These are phyloP conservation scores for Fusarium anthophilum DNA, from an alignment of 2,329 filamentous ascomycete genomes.

Conservation along the genomic window DNA sequence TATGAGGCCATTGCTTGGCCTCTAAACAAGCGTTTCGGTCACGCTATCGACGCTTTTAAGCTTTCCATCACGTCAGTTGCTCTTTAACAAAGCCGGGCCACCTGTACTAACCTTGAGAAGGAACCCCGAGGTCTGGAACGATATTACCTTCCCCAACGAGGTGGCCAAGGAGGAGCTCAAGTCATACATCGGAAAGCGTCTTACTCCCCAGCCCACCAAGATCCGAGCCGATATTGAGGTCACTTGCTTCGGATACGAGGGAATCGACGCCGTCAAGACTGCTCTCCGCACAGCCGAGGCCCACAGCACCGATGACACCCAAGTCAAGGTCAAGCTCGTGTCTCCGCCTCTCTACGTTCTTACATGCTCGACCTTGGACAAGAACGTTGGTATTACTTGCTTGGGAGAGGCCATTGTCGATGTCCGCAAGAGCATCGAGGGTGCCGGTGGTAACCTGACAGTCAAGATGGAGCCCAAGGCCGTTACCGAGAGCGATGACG, in stretches of 20 bases:
- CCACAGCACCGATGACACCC: constrained; percentile 88
- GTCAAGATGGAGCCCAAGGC: constrained; percentile 99
- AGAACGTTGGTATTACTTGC: constrained; percentile 82
- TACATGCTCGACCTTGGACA: constrained; percentile 95
- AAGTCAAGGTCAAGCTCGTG: constrained; percentile 99
- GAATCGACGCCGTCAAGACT: constrained; percentile 97
- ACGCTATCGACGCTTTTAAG: constrained; percentile 98
- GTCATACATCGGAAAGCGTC: constrained; percentile 94
- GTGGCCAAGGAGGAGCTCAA: constrained; percentile 89
- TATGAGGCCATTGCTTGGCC: constrained; percentile 98
- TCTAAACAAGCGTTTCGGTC: constrained; percentile 95
- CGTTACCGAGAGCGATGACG: constrained; percentile 97
- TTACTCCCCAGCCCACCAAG: constrained; percentile 98
- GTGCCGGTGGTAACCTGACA: constrained; percentile 79
- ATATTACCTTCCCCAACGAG: constrained; percentile 87
- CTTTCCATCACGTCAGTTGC: constrained; percentile 88
- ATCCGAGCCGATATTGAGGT: constrained; percentile 98
- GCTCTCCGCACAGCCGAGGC: constrained; percentile 92
- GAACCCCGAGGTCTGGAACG: constrained; percentile 95
- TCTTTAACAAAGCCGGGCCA: background rate
- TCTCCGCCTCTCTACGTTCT: constrained; percentile 96
- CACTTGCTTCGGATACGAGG: constrained; percentile 94
- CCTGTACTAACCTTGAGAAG: constrained; percentile 53
- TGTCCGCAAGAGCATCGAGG: constrained; percentile 82
- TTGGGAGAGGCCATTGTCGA: constrained; percentile 91